Evolutionary conservation across 345 rosid species (phyloP).

Genomic region (Populus nigra): DNA sequence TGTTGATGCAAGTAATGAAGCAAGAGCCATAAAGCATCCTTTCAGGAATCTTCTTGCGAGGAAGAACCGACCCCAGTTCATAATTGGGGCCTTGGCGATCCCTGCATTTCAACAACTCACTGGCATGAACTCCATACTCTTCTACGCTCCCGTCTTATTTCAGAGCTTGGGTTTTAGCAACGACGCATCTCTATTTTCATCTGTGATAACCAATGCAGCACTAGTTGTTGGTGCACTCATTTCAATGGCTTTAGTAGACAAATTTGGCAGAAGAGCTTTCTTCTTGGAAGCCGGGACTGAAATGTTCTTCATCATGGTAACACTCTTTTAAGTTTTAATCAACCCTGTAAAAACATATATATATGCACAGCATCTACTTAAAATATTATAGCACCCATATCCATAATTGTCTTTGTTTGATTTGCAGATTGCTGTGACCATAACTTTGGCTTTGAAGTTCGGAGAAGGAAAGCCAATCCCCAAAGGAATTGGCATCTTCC

Average conservation of each 20-base stretch:
- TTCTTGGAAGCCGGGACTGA: conserved; percentile 47
- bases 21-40: conserved; percentile 36
- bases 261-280: conserved; percentile 40
- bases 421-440: conserved; percentile 11
- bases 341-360: not conserved
- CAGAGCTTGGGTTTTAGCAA: conserved; percentile 48
- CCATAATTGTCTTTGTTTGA: not conserved
- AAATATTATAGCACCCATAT: too few relatives aligned
- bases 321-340: not conserved
- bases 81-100: conserved; percentile 29
- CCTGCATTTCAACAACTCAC: conserved; percentile 52
- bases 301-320: conserved; percentile 38
- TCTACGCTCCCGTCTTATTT: conserved; percentile 53
- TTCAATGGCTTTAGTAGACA: conserved; percentile 32
- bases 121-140: conserved; percentile 46
- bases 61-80: conserved; percentile 29
- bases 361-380: too few relatives aligned
- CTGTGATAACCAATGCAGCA: conserved; percentile 41
- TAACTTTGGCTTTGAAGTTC: conserved; percentile 17
- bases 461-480: conserved; percentile 17
- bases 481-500: conserved; percentile 13
- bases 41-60: conserved; percentile 27
- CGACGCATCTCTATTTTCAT: conserved; percentile 33
- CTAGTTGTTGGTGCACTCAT: conserved; percentile 27
- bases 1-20: conserved; percentile 23